phyloP scores from a whole-genome alignment of 2,329 filamentous ascomycete species.

The Botryotinia calthae region DNA sequence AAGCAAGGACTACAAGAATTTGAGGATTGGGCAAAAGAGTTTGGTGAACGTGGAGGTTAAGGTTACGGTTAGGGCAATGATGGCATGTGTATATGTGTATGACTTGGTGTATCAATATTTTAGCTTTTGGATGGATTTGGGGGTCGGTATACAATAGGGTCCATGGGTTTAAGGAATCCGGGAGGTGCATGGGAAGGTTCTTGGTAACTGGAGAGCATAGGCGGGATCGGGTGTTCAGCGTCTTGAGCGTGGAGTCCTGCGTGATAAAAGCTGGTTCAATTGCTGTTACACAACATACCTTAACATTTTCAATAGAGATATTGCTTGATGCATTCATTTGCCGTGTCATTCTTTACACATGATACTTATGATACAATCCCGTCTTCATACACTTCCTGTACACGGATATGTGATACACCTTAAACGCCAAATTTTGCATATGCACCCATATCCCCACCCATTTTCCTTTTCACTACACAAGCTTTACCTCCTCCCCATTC shows the following conservation, averaged over 20 bases:
- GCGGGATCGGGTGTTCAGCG: background rate
- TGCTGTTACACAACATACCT: background rate
- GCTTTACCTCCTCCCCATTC: constrained; percentile 4
- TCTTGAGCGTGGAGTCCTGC: background rate
- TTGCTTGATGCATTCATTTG: background rate
- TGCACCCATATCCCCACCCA: background rate
- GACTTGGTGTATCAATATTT: constrained; percentile 14
- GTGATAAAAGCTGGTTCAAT: background rate
- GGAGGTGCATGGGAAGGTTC: constrained; percentile 1
- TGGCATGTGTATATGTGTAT: background rate
- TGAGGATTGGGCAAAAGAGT: constrained; percentile 91
- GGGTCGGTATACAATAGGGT: background rate
- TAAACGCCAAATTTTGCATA: constrained; percentile 15
- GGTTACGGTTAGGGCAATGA: constrained; percentile 44
- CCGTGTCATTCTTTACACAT: background rate
- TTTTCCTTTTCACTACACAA: background rate
- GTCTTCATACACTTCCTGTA: constrained; percentile 7
- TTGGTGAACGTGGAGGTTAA: constrained; percentile 84
- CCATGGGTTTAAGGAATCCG: background rate
- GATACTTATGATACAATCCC: constrained; percentile 17
- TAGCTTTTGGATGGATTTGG: constrained; percentile 3
- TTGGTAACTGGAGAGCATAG: background rate
- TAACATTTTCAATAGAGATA: constrained; percentile 2
- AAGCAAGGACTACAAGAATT: constrained; percentile 81
- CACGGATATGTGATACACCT: constrained; percentile 1